phyloP scores from a whole-genome alignment of 768 basidiomycete species.

The Tricholoma sp. region DNA sequence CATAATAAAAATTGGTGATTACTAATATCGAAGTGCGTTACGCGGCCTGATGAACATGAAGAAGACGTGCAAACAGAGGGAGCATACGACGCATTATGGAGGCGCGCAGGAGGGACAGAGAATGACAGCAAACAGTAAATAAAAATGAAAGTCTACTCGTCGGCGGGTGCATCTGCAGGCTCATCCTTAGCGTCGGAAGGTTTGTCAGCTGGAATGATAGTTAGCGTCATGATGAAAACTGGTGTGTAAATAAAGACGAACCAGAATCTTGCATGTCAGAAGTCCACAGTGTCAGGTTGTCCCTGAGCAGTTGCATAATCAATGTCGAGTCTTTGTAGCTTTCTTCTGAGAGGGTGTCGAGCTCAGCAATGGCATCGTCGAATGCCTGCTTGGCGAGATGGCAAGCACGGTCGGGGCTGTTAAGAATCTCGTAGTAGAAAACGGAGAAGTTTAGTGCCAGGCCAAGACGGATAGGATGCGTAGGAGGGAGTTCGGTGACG shows the following conservation, averaged over 20 bases:
- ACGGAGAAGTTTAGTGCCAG: constrained; percentile 99
- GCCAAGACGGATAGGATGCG: constrained; percentile 97
- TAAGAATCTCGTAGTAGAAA: constrained; percentile 99
- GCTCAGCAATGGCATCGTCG: constrained; percentile 98
- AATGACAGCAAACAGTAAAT: constrained; percentile 16
- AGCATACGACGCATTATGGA: constrained; percentile 12
- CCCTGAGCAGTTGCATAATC: constrained; percentile 94
- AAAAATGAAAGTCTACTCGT: constrained; percentile 47
- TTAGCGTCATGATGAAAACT: not conserved
- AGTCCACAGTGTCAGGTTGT: constrained; percentile 98
- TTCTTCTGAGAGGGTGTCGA: constrained; percentile 98
- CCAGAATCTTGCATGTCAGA: constrained; percentile 95
- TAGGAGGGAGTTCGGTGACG: constrained; percentile 90
- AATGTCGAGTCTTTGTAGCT: constrained; percentile 99
- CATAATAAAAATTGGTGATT: constrained; percentile 12
- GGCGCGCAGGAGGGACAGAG: constrained; percentile 11
- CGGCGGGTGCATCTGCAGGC: constrained; percentile 51
- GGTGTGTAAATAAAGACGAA: constrained; percentile 28
- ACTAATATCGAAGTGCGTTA: constrained; percentile 15
- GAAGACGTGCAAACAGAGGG: constrained; percentile 12
- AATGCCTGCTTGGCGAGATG: constrained; percentile 99
- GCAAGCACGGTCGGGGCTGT: constrained; percentile 97
- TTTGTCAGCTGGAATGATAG: constrained; percentile 50
- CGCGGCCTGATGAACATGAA: constrained; percentile 5
- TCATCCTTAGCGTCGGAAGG: constrained; percentile 69